Evolutionary conservation across 139 green algal species (phyloP).

Genomic region (Edaphochlamys debaryana): DNA sequence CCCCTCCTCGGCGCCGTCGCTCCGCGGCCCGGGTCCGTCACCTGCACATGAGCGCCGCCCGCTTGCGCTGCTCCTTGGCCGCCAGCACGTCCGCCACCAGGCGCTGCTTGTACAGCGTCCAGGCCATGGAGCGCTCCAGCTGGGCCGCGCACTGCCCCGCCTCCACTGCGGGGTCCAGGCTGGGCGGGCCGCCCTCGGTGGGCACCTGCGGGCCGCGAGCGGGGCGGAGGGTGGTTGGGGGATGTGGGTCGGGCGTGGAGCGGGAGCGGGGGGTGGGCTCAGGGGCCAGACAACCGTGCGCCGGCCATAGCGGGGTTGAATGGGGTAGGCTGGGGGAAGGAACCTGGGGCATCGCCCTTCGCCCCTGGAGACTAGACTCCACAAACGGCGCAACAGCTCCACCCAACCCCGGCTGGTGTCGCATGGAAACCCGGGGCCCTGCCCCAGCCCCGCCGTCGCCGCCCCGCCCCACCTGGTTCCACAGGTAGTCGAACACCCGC

Average conservation of each 20-base stretch:
- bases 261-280: neutral
- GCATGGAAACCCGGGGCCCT: no score
- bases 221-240: no score
- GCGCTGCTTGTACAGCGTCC: conserved; percentile 31
- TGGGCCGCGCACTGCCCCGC: neutral
- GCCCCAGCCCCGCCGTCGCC: no score
- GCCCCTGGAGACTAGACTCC: no score
- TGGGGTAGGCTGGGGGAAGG: no score
- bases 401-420: no score
- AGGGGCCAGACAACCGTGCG: neutral
- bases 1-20: no score
- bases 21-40: no score
- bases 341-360: no score
- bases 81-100: conserved; percentile 34
- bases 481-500: conserved; percentile 28
- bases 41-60: neutral
- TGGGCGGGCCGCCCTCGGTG: neutral
- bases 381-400: no score
- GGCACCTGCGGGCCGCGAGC: neutral
- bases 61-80: conserved; percentile 7
- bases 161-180: neutral
- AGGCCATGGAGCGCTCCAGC: conserved; percentile 36
- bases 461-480: conserved; percentile 29
- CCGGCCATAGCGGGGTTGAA: no score
- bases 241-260: no score